phyloP scores from a whole-genome alignment of 1,139 yeast species.

The Debaryomycetaceae sp. region DNA sequence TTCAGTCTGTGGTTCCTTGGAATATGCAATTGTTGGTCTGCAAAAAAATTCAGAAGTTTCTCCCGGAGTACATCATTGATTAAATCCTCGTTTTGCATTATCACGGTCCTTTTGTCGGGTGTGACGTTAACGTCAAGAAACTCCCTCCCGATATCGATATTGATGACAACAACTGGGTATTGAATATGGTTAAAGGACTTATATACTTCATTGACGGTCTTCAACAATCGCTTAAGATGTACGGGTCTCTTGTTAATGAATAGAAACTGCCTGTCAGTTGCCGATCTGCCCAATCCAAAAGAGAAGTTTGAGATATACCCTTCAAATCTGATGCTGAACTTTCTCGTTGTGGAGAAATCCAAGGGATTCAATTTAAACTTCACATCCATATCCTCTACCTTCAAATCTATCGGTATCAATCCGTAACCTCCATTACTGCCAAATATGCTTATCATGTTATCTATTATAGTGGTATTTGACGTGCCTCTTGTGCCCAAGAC shows the following conservation, averaged over 20 bases:
- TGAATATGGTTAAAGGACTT: conserved; percentile 69
- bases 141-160: conserved; percentile 51
- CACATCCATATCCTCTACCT: conserved; percentile 17
- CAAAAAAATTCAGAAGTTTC: conserved; percentile 39
- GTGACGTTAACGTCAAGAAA: conserved; percentile 80
- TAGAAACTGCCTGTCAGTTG: conserved; percentile 70
- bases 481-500: conserved; percentile 52
- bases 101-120: conserved; percentile 78
- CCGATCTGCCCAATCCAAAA: conserved; percentile 64
- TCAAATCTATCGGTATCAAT: conserved; percentile 44
- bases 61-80: conserved; percentile 52
- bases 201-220: conserved; percentile 70
- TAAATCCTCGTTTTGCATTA: conserved; percentile 62
- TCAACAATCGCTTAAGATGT: conserved; percentile 49
- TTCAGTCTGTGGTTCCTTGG: conserved; percentile 23
- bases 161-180: conserved; percentile 65
- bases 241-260: conserved; percentile 79
- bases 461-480: conserved; percentile 24
- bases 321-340: conserved; percentile 24
- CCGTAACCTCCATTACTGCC: conserved; percentile 66
- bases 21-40: conserved; percentile 41
- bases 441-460: conserved; percentile 63
- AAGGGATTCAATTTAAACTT: conserved; percentile 13
- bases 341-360: conserved; percentile 9
- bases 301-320: conserved; percentile 77